Conservation (phyloP, 257 asterid species). For the Thymus mandschuricus region DNA sequence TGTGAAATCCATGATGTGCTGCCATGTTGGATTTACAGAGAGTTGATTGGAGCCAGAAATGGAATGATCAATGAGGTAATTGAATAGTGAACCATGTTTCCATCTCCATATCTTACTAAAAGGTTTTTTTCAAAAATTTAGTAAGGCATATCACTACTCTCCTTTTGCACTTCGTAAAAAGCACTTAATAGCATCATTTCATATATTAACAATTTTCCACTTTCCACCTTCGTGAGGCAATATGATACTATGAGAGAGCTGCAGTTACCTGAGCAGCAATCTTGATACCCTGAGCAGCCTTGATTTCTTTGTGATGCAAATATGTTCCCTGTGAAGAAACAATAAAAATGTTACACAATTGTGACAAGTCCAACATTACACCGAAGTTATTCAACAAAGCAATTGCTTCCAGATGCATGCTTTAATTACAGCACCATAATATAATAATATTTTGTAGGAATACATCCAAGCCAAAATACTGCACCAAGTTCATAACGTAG, state of each 20-base stretch:
- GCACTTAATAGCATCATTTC: background rate
- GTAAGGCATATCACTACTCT: background rate
- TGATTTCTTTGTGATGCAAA: slow-evolving; percentile 90
- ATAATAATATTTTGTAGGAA: background rate
- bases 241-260: background rate
- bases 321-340: slow-evolving; percentile 74
- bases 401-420: slow-evolving; percentile 11
- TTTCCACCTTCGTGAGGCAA: slow-evolving; percentile 14
- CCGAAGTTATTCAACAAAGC: background rate
- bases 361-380: background rate
- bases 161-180: background rate
- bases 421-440: slow-evolving; percentile 18
- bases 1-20: slow-evolving; percentile 17
- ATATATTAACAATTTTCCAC: slow-evolving; percentile 9
- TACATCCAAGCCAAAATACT: slow-evolving; percentile 21
- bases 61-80: slow-evolving; percentile 7
- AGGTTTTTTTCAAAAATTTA: background rate
- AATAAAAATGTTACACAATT: slow-evolving; percentile 17
- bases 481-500: slow-evolving; percentile 13
- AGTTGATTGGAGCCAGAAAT: slow-evolving; percentile 11
- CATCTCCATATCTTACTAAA: slow-evolving; percentile 12
- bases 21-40: background rate
- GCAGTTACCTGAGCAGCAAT: slow-evolving; percentile 84
- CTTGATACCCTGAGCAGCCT: slow-evolving; percentile 98
- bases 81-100: slow-evolving; percentile 2